phyloP scores from a whole-genome alignment of 495 filamentous ascomycete genomes.

The Penicillium taxi region DNA sequence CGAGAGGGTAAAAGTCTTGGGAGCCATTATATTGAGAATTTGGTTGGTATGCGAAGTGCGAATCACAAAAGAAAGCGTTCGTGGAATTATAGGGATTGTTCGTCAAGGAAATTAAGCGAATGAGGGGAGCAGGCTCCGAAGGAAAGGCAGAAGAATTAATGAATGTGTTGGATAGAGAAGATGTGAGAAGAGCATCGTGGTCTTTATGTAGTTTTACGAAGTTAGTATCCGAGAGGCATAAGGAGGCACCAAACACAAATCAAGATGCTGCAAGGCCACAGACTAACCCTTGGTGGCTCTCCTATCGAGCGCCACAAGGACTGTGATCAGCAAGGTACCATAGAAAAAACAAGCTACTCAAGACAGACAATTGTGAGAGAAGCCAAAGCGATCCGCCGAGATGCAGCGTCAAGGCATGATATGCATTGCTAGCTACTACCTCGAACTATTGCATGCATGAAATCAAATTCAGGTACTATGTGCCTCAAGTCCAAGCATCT shows the following conservation, averaged over 20 bases:
- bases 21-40: slow-evolving; percentile 20
- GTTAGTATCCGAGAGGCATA: slow-evolving; percentile 6
- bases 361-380: slow-evolving; percentile 9
- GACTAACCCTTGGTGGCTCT: slow-evolving; percentile 18
- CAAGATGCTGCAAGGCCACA: slow-evolving; percentile 21
- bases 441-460: too few species aligned
- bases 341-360: slow-evolving; percentile 2
- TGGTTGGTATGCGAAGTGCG: too few species aligned
- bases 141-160: slow-evolving; percentile 12
- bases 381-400: slow-evolving; percentile 2
- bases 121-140: slow-evolving; percentile 8
- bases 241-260: slow-evolving; percentile 17
- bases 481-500: slow-evolving; percentile 11
- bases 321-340: slow-evolving; percentile 22
- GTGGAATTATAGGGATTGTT: slow-evolving; percentile 11
- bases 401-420: neutral
- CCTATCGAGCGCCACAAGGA: slow-evolving; percentile 13
- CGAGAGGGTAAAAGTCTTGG: slow-evolving; percentile 25
- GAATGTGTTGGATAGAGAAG: slow-evolving; percentile 9
- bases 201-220: slow-evolving; percentile 23
- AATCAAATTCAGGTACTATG: too few species aligned
- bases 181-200: slow-evolving; percentile 7
- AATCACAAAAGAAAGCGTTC: slow-evolving; percentile 1
- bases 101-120: slow-evolving; percentile 12
- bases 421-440: too few species aligned